Conservation (phyloP, 805 yeast genomes). For the Pichia insulana region DNA sequence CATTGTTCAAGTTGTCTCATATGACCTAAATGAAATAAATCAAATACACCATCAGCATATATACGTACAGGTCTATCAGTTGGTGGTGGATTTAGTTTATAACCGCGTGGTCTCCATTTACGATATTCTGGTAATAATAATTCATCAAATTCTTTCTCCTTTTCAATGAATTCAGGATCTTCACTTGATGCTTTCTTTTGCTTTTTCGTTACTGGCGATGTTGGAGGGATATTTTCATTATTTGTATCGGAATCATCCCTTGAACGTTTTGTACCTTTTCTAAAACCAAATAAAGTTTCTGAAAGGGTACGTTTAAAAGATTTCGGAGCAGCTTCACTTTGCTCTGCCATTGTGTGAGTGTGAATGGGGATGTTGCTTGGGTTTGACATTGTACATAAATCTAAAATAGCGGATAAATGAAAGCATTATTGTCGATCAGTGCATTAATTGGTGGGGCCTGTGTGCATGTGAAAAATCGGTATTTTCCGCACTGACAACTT, state of each 20-base stretch:
- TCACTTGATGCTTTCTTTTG: constrained; percentile 21
- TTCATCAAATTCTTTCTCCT: constrained; percentile 55
- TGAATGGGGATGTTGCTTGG: too few relatives aligned
- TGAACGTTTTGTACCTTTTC: constrained; percentile 5
- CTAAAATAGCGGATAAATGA: too few relatives aligned
- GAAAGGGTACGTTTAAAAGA: constrained; percentile 11
- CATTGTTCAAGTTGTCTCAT: constrained; percentile 98
- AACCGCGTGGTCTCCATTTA: constrained; percentile 75
- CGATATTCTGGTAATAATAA: constrained; percentile 61
- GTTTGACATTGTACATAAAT: too few relatives aligned
- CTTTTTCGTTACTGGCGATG: constrained; percentile 16
- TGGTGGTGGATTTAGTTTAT: constrained; percentile 73
- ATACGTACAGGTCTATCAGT: constrained; percentile 77
- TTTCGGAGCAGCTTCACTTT: not conserved
- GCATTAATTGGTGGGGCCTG: too few relatives aligned
- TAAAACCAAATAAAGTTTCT: constrained; percentile 11
- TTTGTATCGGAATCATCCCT: constrained; percentile 5
- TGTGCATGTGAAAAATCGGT: not conserved
- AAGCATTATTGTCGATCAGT: too few relatives aligned
- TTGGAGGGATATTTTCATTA: constrained; percentile 6
- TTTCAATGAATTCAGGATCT: constrained; percentile 20
- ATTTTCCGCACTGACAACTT: not conserved
- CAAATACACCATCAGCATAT: constrained; percentile 99
- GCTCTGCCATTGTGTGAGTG: not conserved
- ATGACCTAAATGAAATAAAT: constrained; percentile 92